Evolutionary conservation across 768 basidiomycete species (phyloP).

Genomic region (Xerocomellus dryophilus): DNA sequence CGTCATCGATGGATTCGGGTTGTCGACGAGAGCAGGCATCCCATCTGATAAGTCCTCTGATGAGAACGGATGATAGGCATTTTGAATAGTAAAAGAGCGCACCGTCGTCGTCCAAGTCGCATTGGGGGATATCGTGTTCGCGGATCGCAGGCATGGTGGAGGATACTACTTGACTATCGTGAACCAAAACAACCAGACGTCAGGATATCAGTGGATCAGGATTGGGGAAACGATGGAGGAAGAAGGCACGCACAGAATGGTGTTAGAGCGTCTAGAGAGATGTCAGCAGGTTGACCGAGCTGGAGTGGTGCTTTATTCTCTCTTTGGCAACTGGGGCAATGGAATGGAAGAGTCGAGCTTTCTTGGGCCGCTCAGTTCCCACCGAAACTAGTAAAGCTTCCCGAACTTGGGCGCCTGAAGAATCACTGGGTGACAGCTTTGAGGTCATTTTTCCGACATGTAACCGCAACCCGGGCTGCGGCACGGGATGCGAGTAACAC

Average conservation of each 20-base stretch:
- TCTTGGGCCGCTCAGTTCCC: constrained; percentile 30
- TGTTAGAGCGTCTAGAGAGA: constrained; percentile 27
- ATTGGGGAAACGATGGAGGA: constrained; percentile 5
- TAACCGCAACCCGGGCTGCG: background rate
- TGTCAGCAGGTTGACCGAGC: constrained; percentile 23
- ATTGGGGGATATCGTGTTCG: constrained; percentile 25
- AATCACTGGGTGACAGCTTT: constrained; percentile 8
- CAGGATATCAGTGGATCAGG: constrained; percentile 11
- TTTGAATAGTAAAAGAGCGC: background rate
- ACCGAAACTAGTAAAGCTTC: constrained; percentile 19
- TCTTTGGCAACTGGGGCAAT: constrained; percentile 34
- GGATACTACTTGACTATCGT: background rate
- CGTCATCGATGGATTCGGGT: constrained; percentile 48
- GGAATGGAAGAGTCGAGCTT: constrained; percentile 29
- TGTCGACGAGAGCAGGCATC: constrained; percentile 53
- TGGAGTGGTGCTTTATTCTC: constrained; percentile 33
- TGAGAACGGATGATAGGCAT: constrained; percentile 6
- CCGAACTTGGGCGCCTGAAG: constrained; percentile 17
- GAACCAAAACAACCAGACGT: background rate
- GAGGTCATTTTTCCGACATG: constrained; percentile 10
- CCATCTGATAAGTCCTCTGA: constrained; percentile 33
- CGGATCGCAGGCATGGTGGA: constrained; percentile 27
- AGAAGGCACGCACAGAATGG: constrained; percentile 20
- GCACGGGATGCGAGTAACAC: constrained; percentile 4
- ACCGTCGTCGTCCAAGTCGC: constrained; percentile 39